A percentile compares a stretch with the other conserved stretches of the same genome.
phyloP scores from a whole-genome alignment of 805 yeast genomes.

The Phaffomyces opuntiae region DNA sequence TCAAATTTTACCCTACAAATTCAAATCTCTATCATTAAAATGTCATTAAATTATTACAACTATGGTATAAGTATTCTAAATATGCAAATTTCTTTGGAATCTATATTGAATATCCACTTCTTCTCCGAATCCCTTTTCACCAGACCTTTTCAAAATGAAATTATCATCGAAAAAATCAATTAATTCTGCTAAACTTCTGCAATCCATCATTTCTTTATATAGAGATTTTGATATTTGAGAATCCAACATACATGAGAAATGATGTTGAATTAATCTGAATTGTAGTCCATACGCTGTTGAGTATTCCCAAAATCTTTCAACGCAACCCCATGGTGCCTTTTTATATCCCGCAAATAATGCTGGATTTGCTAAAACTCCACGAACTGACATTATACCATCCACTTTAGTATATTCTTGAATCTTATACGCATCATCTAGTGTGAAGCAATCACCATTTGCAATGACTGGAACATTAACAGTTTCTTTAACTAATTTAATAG shows the following conservation, averaged over 20 bases:
- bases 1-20: background rate
- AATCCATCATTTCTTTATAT: slow-evolving; percentile 58
- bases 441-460: slow-evolving; percentile 96
- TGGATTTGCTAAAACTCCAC: slow-evolving; percentile 84
- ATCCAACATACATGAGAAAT: slow-evolving; percentile 80
- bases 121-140: slow-evolving; percentile 65
- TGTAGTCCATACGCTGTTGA: slow-evolving; percentile 79
- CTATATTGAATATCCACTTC: slow-evolving; percentile 39
- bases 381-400: slow-evolving; percentile 93
- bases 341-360: slow-evolving; percentile 73
- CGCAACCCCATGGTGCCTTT: slow-evolving; percentile 83
- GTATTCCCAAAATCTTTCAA: slow-evolving; percentile 78
- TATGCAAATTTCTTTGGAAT: slow-evolving; percentile 22
- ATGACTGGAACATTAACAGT: slow-evolving; percentile 63
- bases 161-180: slow-evolving; percentile 76
- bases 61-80: slow-evolving; percentile 8
- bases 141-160: slow-evolving; percentile 59
- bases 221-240: slow-evolving; percentile 38
- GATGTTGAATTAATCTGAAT: slow-evolving; percentile 79
- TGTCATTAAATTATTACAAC: background rate
- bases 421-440: slow-evolving; percentile 50
- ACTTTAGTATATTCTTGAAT: slow-evolving; percentile 66
- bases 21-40: background rate
- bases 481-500: slow-evolving; percentile 58
- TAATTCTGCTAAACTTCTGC: slow-evolving; percentile 51